Evolutionary conservation across 768 basidiomycete species (phyloP).

Genomic region (Daedaleopsis nitida): DNA sequence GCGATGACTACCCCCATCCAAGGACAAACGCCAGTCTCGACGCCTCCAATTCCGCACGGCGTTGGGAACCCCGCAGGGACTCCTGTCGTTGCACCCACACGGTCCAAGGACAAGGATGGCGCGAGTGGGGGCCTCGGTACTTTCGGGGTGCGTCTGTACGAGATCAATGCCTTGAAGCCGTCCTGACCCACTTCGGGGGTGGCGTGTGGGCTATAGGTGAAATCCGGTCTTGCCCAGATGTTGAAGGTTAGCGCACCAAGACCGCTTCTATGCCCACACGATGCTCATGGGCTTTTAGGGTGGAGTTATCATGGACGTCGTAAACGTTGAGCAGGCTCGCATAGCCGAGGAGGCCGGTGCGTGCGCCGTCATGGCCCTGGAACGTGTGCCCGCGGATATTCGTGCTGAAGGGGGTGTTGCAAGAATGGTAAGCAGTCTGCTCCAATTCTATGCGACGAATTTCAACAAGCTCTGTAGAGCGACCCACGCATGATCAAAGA

Average conservation of each 20-base stretch:
- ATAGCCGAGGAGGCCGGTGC: conserved; percentile 98
- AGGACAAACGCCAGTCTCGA: conserved; percentile 25
- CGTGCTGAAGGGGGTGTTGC: conserved; percentile 91
- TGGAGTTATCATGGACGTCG: conserved; percentile 95
- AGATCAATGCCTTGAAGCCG: not conserved
- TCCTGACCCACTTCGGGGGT: not conserved
- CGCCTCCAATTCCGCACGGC: conserved; percentile 32
- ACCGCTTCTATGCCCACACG: not conserved
- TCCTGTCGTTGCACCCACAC: conserved; percentile 51
- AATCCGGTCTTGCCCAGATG: conserved; percentile 96
- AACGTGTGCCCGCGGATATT: conserved; percentile 95
- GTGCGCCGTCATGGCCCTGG: conserved; percentile 96
- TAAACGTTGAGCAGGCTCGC: conserved; percentile 85
- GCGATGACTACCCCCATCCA: conserved; percentile 30
- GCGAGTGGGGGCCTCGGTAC: conserved; percentile 67
- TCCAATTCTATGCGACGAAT: not conserved
- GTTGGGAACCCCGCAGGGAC: conserved; percentile 43
- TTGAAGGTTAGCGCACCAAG: conserved; percentile 57
- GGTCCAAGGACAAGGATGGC: conserved; percentile 50
- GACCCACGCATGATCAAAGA: conserved; percentile 97
- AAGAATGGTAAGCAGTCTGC: conserved; percentile 71
- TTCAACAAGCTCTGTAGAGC: conserved; percentile 49
- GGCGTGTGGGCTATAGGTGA: conserved; percentile 55
- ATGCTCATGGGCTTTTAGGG: conserved; percentile 44
- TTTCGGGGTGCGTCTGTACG: conserved; percentile 55